These are phyloP conservation scores for Fusarium liriodendri DNA, from an alignment of 2,329 filamentous ascomycete genomes.

Conservation along the genomic window DNA sequence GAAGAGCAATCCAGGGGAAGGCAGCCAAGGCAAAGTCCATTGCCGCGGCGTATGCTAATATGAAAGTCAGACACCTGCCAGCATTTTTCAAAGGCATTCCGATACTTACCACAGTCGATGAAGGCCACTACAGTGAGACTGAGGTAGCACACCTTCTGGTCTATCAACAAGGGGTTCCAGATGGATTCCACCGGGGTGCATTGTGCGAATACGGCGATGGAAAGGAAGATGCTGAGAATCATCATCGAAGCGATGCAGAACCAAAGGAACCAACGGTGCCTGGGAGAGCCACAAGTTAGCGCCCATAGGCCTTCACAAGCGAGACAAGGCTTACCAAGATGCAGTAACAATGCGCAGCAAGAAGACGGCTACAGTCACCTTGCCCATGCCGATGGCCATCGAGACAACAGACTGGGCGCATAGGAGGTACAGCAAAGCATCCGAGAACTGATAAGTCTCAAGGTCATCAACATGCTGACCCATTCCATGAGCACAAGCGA, in stretches of 20 bases:
- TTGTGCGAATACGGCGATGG: constrained; percentile 17
- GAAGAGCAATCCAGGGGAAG: constrained; percentile 22
- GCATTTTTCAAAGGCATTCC: background rate
- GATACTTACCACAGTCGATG: constrained; percentile 13
- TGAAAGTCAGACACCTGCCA: accelerated
- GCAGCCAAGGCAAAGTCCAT: constrained; percentile 21
- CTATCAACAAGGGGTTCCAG: constrained; percentile 11
- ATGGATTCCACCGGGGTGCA: constrained; percentile 19
- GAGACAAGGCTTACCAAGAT: constrained; percentile 6
- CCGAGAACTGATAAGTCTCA: background rate
- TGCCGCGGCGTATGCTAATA: constrained; percentile 10
- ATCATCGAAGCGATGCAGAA: constrained; percentile 24
- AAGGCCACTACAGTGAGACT: constrained; percentile 18
- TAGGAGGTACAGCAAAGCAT: constrained; percentile 7
- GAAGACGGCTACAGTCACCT: constrained; percentile 19
- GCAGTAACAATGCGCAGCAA: constrained; percentile 21
- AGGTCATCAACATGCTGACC: constrained; percentile 17
- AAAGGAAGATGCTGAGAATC: constrained; percentile 6
- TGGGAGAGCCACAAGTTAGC: background rate
- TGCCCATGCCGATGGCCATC: constrained; percentile 23
- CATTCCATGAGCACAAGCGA: constrained; percentile 12
- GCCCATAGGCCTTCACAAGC: too few relatives aligned
- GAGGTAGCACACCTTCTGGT: constrained; percentile 13
- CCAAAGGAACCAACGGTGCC: constrained; percentile 24
- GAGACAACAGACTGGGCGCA: constrained; percentile 14